Percentiles rank a stretch among this genome's conserved stretches.
phyloP scores from a whole-genome alignment of 768 basidiomycete genomes.

The Ephemerocybe angulata region DNA sequence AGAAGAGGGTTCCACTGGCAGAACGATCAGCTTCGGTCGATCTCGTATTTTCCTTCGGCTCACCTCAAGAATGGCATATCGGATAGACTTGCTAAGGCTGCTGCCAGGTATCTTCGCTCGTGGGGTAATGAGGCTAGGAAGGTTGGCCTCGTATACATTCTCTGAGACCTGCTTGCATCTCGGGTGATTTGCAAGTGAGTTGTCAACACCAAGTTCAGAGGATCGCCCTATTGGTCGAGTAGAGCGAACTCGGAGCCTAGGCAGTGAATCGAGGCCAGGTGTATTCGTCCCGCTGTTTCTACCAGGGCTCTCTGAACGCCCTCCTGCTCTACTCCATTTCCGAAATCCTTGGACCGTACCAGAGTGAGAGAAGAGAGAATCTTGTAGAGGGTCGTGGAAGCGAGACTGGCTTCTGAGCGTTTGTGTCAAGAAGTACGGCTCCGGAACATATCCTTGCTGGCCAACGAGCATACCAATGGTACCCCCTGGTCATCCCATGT shows the following conservation, averaged over 20 bases:
- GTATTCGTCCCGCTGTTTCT: slow-evolving; percentile 19
- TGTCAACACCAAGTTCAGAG: slow-evolving; percentile 30
- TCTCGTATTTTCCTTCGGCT: slow-evolving; percentile 10
- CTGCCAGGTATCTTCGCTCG: slow-evolving; percentile 58
- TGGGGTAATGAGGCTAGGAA: slow-evolving; percentile 82
- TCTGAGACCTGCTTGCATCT: slow-evolving; percentile 53
- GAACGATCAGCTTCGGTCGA: slow-evolving; percentile 11
- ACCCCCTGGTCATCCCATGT: slow-evolving; percentile 42
- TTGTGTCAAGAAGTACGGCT: slow-evolving; percentile 84
- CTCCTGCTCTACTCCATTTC: slow-evolving; percentile 64
- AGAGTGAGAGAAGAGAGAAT: slow-evolving; percentile 81
- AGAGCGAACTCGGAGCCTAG: slow-evolving; percentile 60
- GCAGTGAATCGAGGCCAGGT: slow-evolving; percentile 26
- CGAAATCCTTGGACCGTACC: slow-evolving; percentile 75
- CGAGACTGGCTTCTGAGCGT: slow-evolving; percentile 78
- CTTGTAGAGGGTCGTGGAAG: slow-evolving; percentile 88
- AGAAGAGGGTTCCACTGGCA: slow-evolving; percentile 79
- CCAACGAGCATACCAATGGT: slow-evolving; percentile 88
- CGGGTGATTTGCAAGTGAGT: slow-evolving; percentile 20
- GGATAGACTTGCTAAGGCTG: slow-evolving; percentile 63
- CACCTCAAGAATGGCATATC: slow-evolving; percentile 85
- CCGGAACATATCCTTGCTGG: slow-evolving; percentile 74
- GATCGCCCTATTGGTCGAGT: slow-evolving; percentile 60
- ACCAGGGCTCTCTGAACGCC: slow-evolving; percentile 48
- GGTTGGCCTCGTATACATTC: slow-evolving; percentile 63